phyloP scores from a whole-genome alignment of 2,329 filamentous ascomycete genomes.

The Arthroderma sp. region DNA sequence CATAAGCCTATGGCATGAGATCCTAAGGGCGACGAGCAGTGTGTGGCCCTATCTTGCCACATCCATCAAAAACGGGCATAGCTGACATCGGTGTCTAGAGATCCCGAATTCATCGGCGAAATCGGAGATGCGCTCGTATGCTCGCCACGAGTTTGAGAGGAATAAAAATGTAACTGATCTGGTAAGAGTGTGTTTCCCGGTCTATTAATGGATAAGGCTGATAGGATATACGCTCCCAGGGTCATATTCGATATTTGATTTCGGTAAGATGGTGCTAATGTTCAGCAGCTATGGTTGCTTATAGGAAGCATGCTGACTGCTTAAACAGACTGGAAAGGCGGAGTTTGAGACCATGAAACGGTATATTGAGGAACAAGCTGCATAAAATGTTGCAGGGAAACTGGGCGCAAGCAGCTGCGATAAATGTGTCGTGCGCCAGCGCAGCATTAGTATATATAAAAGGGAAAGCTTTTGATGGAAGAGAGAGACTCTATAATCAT shows the following conservation, averaged over 20 bases:
- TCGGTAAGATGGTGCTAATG: constrained; percentile 18
- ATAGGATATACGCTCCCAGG: constrained; percentile 5
- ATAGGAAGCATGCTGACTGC: no score
- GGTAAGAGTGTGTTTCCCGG: constrained; percentile 14
- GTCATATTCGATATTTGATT: constrained; percentile 33
- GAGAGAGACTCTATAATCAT: no score
- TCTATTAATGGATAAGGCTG: no score
- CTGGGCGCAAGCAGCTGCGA: no score
- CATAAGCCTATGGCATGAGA: constrained; percentile 31
- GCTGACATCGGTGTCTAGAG: constrained; percentile 14
- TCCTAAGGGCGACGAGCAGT: constrained; percentile 29
- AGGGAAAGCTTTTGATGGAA: no score
- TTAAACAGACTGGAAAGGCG: constrained; percentile 28
- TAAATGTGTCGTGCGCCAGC: no score
- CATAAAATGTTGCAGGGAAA: not conserved
- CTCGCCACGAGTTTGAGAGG: constrained; percentile 31
- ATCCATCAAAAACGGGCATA: not conserved
- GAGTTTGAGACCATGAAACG: constrained; percentile 35
- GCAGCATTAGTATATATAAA: no score
- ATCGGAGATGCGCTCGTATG: constrained; percentile 29
- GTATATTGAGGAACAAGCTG: constrained; percentile 33
- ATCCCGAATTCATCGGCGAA: constrained; percentile 28
- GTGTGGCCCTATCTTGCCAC: constrained; percentile 5
- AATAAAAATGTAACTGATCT: constrained; percentile 31
- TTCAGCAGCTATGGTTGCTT: no score